Evolutionary conservation across 139 green algal genomes (phyloP), one percentile per base, ranked within the genome.

Genomic region (Micractinium conductrix): DNA sequence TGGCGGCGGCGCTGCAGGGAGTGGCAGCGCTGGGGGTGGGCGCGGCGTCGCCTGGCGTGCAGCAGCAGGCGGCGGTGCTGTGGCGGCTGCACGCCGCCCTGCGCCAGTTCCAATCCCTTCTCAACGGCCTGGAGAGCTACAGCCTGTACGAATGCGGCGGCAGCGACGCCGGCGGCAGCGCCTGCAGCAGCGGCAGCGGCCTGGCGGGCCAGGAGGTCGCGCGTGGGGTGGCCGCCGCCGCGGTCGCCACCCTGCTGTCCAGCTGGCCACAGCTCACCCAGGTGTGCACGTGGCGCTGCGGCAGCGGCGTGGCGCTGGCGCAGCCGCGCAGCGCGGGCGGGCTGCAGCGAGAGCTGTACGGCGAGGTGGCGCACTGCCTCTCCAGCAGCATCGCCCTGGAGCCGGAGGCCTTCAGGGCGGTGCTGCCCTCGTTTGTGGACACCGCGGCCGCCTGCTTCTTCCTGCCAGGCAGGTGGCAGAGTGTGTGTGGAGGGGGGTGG

Each of bases 41-140:
- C 35, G 37, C 35, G n/a, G 26, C 14, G n/a, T 37, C 28, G n/a
- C 40, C 73, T 2, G n/a, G n/a, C 12, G 45, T 79, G 53, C 60
- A 14, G 42, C 78, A 83, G 40, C 78, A 53, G 65, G 48, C 68
- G 2, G 45, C 28, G 5, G 63, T 26, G 63, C 69, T 78, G 35
- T 79, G 67, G 80, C 67, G 28, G 19, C 72, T 88, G 48, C 74
- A 79, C 16, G 62, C 53, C 0, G 68, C 73, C 33, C 60, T 88
- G 69, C 33, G 40, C 37, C 58, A 79, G 69, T 33, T 84, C 22
- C 68, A 85, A 33, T 74, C 84, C 19, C 55, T 88, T 43, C 73
- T 88, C 21, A 88, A 88, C 26, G 75, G 22, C 8, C 55, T 84
- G 43, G 84, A 88, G 60, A 37, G 26, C 7, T 82, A 81, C 17